Evolutionary conservation across 345 rosid species (phyloP), one percentile per base, ranked within the genome.

Genomic region (Passiflora organensis): DNA sequence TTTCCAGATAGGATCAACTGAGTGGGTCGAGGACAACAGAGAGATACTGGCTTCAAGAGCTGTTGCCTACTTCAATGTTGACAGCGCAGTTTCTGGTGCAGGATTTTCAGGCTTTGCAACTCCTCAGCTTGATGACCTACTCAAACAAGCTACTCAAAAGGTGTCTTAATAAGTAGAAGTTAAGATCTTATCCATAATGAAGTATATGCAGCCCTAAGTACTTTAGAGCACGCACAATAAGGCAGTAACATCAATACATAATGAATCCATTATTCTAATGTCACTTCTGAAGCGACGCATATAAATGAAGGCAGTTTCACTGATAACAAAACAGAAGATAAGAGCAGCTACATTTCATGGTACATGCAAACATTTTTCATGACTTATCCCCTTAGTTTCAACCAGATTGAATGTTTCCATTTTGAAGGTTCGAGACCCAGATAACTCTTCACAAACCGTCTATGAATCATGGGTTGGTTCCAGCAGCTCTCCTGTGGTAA

Each of bases 1-100:
- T 17, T 22, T 72, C 53, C 82, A 89, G 97, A 74, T 64, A 59
- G 97, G 97, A 47, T 89, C 93, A 53, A 89, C 97, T 8, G 95
- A 89, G 64, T 86, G 93, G 97, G 88, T 80, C 25, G 97, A 89
- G 75, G 95, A 84, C 20, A 86, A 89, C 80, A 80, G 86, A 69
- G 88, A 82, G 60, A 56, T 86, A 67, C 64, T 86, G 42, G 74
- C 76, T 66, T 84, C 82, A 5, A 82, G 80, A 56, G 86, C 81
- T 6, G 88, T 86, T 62, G 97, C 90, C 9, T 84, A 89, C 78
- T 57, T 89, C 59, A 89, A 89, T 57, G 86, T 73, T 34, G 93
- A 86, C 53, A 18, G 42, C 28, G 95, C 82, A 0, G 88, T 86
- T 44, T 41, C 72, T 13, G 95, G 89, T 50, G 64, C 82, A 10